A percentile compares a stretch with the other conserved stretches of the same genome.
phyloP scores from a whole-genome alignment of 164 flowering plant genomes.

The Chimonanthus praecox region DNA sequence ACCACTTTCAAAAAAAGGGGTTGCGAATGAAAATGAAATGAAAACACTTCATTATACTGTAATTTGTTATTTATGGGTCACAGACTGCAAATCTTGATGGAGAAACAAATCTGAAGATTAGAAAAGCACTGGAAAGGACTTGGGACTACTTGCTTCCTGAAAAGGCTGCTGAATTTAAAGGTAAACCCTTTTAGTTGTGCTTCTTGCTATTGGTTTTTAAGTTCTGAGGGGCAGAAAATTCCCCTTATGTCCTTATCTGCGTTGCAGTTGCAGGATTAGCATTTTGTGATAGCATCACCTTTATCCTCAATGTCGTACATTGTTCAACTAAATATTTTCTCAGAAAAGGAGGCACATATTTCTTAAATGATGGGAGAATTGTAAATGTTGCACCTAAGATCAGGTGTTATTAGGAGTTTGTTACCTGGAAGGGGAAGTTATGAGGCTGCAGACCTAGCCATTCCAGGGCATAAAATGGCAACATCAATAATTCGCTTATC shows the following conservation, averaged over 20 bases:
- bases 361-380: neutral
- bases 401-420: neutral
- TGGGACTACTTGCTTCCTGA: conserved; percentile 93
- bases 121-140: conserved; percentile 92
- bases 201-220: neutral
- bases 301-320: neutral
- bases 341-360: neutral
- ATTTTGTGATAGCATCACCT: neutral
- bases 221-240: neutral
- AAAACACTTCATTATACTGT: neutral
- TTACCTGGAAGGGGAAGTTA: neutral
- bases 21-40: neutral
- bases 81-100: conserved; percentile 99
- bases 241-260: neutral
- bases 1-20: no score
- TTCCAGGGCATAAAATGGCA: neutral
- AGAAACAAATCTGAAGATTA: conserved; percentile 94
- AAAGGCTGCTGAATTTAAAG: conserved; percentile 85
- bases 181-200: conserved; percentile 20
- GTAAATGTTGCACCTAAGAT: neutral
- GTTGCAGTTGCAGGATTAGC: neutral
- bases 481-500: neutral
- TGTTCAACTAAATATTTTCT: neutral
- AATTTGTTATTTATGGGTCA: conserved; percentile 4
- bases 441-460: neutral